Conservation (phyloP, 306 rosid genomes). For the Trifolium dubium region DNA sequence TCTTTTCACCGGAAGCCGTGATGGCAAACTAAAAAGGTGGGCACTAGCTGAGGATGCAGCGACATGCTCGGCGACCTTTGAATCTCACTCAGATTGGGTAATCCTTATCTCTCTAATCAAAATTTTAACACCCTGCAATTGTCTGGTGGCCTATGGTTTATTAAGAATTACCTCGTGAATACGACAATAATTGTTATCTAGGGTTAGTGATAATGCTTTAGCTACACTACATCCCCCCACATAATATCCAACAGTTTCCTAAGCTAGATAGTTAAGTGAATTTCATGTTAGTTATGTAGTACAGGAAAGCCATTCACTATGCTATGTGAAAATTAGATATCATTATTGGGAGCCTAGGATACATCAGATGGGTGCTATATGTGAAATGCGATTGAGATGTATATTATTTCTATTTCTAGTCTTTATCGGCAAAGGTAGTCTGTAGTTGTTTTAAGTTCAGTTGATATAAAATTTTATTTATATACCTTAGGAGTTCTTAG, state of each 20-base stretch:
- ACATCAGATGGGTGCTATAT: background rate
- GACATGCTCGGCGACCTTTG: slow-evolving; percentile 90
- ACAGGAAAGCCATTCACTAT: slow-evolving; percentile 12
- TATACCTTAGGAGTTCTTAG: background rate
- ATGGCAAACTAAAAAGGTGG: slow-evolving; percentile 96
- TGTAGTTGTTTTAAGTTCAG: background rate
- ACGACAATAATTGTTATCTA: background rate
- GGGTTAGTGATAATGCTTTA: background rate
- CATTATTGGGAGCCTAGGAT: slow-evolving; percentile 13
- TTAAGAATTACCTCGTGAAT: background rate
- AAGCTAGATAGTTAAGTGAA: slow-evolving; percentile 10
- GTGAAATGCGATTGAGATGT: slow-evolving; percentile 23
- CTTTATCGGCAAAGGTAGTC: slow-evolving; percentile 17
- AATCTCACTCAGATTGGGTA: slow-evolving; percentile 99
- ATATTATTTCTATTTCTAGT: slow-evolving; percentile 26
- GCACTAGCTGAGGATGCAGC: slow-evolving; percentile 66
- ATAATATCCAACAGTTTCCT: background rate
- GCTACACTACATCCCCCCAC: background rate
- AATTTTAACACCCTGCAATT: slow-evolving; percentile 29
- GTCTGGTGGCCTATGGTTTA: slow-evolving; percentile 28
- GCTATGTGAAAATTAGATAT: slow-evolving; percentile 5
- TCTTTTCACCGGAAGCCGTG: slow-evolving; percentile 97
- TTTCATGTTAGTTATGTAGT: slow-evolving; percentile 2
- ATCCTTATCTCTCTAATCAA: slow-evolving; percentile 16
- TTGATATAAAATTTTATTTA: background rate